Base-by-base conservation (phyloP, 768 basidiomycete species). In the Collybiopsis confluens region DNA sequence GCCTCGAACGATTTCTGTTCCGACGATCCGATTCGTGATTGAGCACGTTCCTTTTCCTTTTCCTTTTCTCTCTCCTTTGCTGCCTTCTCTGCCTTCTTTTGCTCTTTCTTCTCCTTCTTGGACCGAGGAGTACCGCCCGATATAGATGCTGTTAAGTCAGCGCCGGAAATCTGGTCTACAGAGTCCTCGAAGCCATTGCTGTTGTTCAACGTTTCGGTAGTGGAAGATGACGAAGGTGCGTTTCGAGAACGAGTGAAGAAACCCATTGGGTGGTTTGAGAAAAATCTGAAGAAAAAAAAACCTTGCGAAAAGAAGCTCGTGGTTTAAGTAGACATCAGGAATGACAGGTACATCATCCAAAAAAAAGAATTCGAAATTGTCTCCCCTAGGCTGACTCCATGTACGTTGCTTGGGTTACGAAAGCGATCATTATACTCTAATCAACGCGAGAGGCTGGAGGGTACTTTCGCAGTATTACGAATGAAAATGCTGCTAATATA, bases 41-140 rank as follows among this genome's bases (percentile, higher is more conserved):
- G 40, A 8, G 30, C 13, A 5, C 13, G 30, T 6, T 5, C 30
- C 30, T 33, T n/a, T n/a, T n/a, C 30, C 30, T 33, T 33, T 5
- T 33, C 30, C 30, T 33, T 33, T 28, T 52, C 28, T 28, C 38
- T 35, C 13, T 52, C 50, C 50, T 52, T 52, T 3, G 48, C 48
- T 23, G 35, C 48, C 23, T 40, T 38, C n/a, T n/a, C n/a, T n/a
- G n/a, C n/a, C n/a, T n/a, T n/a, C n/a, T n/a, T n/a, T n/a, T n/a
- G n/a, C n/a, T 42, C n/a, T 33, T 52, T 52, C 50, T 42, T 52
- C 16, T 52, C 50, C 50, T 52, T 52, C 24, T 40, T 52, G 15
- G 50, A 41, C 48, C 48, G 36, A 50, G n/a, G n/a, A n/a, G n/a
- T n/a, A n/a, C n/a, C n/a, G n/a, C n/a, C n/a, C n/a, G n/a, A n/a